Evolutionary conservation across 2,329 filamentous ascomycete genomes (phyloP).

Genomic region (Verticillium dahliae): DNA sequence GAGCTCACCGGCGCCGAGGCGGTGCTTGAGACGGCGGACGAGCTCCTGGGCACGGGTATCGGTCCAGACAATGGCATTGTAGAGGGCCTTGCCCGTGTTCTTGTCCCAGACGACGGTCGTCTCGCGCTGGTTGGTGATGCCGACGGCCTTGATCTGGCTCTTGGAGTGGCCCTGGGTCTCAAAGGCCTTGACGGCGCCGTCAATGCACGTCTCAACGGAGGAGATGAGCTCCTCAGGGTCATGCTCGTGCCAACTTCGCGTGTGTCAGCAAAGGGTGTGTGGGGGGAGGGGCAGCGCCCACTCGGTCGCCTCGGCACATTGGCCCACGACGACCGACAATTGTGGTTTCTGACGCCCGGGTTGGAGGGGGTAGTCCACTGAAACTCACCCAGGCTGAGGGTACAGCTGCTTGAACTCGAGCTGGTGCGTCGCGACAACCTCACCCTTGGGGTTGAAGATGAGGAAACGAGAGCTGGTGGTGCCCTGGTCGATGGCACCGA

Average conservation of each 20-base stretch:
- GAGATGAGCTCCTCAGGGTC: constrained; percentile 68
- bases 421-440: constrained; percentile 67
- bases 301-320: neutral
- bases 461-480: constrained; percentile 74
- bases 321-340: neutral
- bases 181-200: constrained; percentile 64
- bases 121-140: constrained; percentile 80
- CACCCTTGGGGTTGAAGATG: constrained; percentile 66
- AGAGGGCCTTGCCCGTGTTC: constrained; percentile 66
- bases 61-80: constrained; percentile 82
- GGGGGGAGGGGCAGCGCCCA: neutral
- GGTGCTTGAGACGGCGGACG: constrained; percentile 64
- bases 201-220: constrained; percentile 70
- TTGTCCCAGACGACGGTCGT: constrained; percentile 76
- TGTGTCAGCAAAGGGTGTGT: neutral
- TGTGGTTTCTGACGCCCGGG: neutral
- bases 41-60: constrained; percentile 70
- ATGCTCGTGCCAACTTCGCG: constrained; percentile 75
- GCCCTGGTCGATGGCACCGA: constrained; percentile 75
- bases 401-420: constrained; percentile 71
- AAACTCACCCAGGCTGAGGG: constrained; percentile 62
- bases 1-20: constrained; percentile 60
- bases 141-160: constrained; percentile 65
- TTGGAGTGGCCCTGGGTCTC: constrained; percentile 59
- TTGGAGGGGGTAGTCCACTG: neutral